Evolutionary conservation across 371 early-diverging fungal genomes (phyloP).

Genomic region (Rhizomucor pusillus): DNA sequence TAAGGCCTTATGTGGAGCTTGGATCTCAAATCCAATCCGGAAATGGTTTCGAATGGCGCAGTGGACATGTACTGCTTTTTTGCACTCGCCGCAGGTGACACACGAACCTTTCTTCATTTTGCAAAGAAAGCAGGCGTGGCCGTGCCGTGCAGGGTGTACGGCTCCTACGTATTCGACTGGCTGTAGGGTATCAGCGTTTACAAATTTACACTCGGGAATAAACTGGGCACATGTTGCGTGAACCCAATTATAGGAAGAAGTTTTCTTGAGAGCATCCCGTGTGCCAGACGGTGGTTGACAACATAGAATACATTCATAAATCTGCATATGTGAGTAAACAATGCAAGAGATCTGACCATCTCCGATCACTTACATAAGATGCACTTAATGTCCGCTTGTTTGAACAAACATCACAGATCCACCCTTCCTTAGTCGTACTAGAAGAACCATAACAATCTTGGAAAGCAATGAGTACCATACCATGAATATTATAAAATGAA

Average conservation of each 20-base stretch:
- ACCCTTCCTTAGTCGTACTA: conserved; percentile 19
- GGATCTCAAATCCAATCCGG: conserved; percentile 43
- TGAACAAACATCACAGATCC: conserved; percentile 64
- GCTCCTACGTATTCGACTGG: conserved; percentile 75
- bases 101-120: conserved; percentile 37
- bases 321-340: conserved; percentile 17
- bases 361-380: conserved; percentile 40
- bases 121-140: conserved; percentile 45
- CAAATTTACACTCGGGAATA: conserved; percentile 74
- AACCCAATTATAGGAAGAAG: conserved; percentile 89
- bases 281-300: conserved; percentile 22
- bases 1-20: neutral
- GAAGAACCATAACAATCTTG: conserved; percentile 53
- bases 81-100: conserved; percentile 42
- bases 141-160: conserved; percentile 65
- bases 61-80: conserved; percentile 36
- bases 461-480: neutral
- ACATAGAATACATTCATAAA: conserved; percentile 65
- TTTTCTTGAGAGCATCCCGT: conserved; percentile 78
- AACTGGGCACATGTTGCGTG: conserved; percentile 91
- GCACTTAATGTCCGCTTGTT: conserved; percentile 57
- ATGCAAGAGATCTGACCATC: neutral
- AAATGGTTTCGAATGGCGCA: conserved; percentile 49
- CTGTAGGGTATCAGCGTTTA: conserved; percentile 61
- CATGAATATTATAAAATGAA: neutral